Conservation (phyloP, 1,284 basidiomycete genomes). For the Cutaneotrichosporon cavernicola region DNA sequence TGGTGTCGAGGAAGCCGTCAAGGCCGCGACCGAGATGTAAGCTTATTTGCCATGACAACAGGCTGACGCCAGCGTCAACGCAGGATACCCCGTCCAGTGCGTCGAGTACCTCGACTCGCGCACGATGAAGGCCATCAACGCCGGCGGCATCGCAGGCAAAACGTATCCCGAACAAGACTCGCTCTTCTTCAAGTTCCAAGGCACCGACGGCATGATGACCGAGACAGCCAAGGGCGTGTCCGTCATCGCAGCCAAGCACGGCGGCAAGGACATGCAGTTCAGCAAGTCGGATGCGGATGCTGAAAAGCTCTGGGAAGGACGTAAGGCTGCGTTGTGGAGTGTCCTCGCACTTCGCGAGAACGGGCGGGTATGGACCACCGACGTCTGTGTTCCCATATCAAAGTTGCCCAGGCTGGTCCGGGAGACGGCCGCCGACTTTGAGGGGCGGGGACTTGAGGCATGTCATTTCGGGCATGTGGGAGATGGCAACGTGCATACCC, state of each 20-base stretch:
- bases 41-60: conserved; percentile 12
- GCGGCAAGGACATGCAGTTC: conserved; percentile 68
- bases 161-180: conserved; percentile 69
- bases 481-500: conserved; percentile 63
- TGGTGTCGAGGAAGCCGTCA: conserved; percentile 60
- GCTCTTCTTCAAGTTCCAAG: conserved; percentile 87
- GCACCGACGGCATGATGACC: conserved; percentile 42
- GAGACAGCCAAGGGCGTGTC: conserved; percentile 61
- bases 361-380: conserved; percentile 71
- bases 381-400: conserved; percentile 83
- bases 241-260: conserved; percentile 64
- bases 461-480: conserved; percentile 66
- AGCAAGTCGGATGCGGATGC: conserved; percentile 69
- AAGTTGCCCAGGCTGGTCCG: conserved; percentile 71
- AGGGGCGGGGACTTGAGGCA: conserved; percentile 61
- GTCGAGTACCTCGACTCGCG: conserved; percentile 72
- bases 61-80: conserved; percentile 19
- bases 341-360: conserved; percentile 67
- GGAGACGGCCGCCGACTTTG: conserved; percentile 72
- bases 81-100: conserved; percentile 57
- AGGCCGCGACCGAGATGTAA: conserved; percentile 61
- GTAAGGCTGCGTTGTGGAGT: conserved; percentile 78
- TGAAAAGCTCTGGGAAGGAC: conserved; percentile 73
- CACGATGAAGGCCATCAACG: conserved; percentile 70
- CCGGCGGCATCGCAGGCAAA: conserved; percentile 58